Conservation (phyloP, 2,329 filamentous ascomycete genomes). For the Phialemoniopsis sp. region DNA sequence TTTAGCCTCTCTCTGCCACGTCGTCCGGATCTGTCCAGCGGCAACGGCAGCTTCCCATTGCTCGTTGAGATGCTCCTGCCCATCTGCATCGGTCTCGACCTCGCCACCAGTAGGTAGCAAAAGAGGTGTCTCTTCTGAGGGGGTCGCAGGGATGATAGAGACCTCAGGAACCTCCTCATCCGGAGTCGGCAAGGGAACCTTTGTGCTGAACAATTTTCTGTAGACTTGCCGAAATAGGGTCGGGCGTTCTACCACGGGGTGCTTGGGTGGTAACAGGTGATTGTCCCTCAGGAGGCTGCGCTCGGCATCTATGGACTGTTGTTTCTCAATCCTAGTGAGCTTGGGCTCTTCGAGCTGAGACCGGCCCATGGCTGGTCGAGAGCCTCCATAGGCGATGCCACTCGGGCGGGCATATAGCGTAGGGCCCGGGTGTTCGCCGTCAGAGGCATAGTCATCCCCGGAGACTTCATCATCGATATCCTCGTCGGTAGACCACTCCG, state of each 20-base stretch:
- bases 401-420: conserved; percentile 71
- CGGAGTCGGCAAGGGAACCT: conserved; percentile 34
- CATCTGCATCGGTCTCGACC: conserved; percentile 30
- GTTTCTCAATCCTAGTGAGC: conserved; percentile 51
- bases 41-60: conserved; percentile 85
- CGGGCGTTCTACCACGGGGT: conserved; percentile 21
- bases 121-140: conserved; percentile 29
- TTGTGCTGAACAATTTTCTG: conserved; percentile 50
- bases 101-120: conserved; percentile 26
- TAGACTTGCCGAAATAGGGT: conserved; percentile 33
- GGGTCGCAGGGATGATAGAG: not conserved
- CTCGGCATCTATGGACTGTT: conserved; percentile 54
- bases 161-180: conserved; percentile 30
- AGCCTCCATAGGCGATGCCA: conserved; percentile 69
- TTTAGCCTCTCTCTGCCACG: conserved; percentile 86
- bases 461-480: conserved; percentile 26
- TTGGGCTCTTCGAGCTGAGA: conserved; percentile 42
- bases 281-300: conserved; percentile 61
- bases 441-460: conserved; percentile 26
- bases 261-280: conserved; percentile 60
- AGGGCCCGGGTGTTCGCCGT: conserved; percentile 30
- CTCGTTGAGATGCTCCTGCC: conserved; percentile 57
- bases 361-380: conserved; percentile 49
- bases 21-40: conserved; percentile 78
- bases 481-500: conserved; percentile 58